Base-by-base conservation (phyloP, 495 filamentous ascomycete genomes). In the Penicillium bialowiezense region DNA sequence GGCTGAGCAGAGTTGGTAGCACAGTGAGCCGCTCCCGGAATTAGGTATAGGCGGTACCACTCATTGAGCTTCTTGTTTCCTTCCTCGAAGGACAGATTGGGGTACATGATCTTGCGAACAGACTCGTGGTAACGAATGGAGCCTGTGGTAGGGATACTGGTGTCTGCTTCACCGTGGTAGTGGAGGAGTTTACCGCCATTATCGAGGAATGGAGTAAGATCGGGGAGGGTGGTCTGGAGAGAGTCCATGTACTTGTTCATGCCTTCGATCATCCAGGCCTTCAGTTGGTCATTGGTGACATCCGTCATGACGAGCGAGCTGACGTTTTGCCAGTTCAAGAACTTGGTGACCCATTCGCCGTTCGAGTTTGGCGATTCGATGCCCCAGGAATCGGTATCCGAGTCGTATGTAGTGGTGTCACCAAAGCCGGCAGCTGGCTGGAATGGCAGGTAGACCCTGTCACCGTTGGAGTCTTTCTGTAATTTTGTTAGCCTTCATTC, bases 11-110 rank as follows among this genome's bases (percentile, higher is more conserved):
- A n/a, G 53, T 76, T 79, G 6, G 70, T 58, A 0, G 58, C 67
- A 49, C 76, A 80, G 62, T 80, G 76, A 0, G 65, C 70, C 5
- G 71, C 77, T 18, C 77, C 77, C 3, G 78, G 75, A 15, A 80
- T 55, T 7, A 79, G 50, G 56, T 71, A 82, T 15, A 80, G 55
- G 34, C 69, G 69, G 57, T 81, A 79, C 67, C 72, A 81, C n/a
- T 77, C 76, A n/a, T 65, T 49, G 42, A 80, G 58, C 38, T 68
- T 59, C 26, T 59, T 60, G 35, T 62, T 64, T 32, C 71, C 21
- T 64, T 62, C 44, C 55, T 59, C 6, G 54, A 50, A 6, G 68
- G 18, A 18, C 50, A n/a, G n/a, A n/a, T n/a, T 49, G 6, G 69
- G 63, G 52, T 77, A 79, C 76, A 80, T 81, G 48, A 69, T 60